Evolutionary conservation across 2,329 filamentous ascomycete species (phyloP).

Genomic region (Trichoderma asperellum): DNA sequence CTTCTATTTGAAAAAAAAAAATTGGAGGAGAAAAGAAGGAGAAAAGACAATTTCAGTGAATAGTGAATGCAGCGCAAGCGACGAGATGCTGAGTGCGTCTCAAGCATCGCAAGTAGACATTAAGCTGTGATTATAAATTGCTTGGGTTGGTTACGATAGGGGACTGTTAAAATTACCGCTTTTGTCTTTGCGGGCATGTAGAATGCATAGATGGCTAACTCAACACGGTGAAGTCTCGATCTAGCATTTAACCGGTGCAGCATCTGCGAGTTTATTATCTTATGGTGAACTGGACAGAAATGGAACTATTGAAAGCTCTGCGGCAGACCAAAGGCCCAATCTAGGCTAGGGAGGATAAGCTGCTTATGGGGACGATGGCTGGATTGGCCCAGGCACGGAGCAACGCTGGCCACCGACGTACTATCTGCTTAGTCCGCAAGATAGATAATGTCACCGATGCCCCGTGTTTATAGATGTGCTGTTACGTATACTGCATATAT

Average conservation of each 20-base stretch:
- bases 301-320: neutral
- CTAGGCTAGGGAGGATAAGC: neutral
- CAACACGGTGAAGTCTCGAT: neutral
- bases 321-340: neutral
- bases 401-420: conserved; percentile 7
- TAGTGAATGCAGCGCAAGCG: no score
- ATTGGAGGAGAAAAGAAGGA: neutral
- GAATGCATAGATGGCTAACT: neutral
- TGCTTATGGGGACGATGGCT: neutral
- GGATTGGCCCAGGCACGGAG: conserved; percentile 3
- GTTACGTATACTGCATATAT: neutral
- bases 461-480: neutral
- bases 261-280: neutral
- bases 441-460: neutral
- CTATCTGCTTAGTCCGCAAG: neutral
- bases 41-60: neutral
- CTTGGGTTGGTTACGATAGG: neutral
- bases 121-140: neutral
- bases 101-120: neutral
- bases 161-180: neutral
- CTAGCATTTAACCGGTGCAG: neutral
- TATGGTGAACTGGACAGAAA: neutral
- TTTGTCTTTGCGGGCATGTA: neutral
- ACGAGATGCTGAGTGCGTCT: neutral
- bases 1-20: neutral